Base-by-base conservation (phyloP, 2,329 filamentous ascomycete genomes). In the Ceratocystiopsis brevicomis region DNA sequence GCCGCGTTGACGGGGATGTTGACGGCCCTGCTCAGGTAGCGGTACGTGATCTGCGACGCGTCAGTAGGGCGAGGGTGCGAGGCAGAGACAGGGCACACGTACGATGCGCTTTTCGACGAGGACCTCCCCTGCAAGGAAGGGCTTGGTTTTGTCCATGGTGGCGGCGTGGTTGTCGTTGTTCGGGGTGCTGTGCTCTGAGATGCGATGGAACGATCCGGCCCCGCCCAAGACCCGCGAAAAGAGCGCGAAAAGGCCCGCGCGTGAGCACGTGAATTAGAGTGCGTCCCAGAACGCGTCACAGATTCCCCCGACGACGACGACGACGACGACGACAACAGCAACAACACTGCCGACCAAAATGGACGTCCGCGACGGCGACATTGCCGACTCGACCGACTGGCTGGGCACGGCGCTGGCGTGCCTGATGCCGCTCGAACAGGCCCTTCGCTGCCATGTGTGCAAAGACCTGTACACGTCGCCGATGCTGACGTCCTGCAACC, bases 401-500 rank as follows among this genome's bases (percentile, higher is more conserved):
- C 67, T 86, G 6, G 54, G 65, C 12, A 92, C 84, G 13, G 70
- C 76, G 2, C 65, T 92, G 1, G 62, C 73, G 15, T 64, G 65
- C 14, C 71, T 92, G 44, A 67, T 76, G 40, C 64, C 72, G 14
- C 73, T 98, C 49, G 90, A 98, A 55, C 77, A 81, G 47, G 77
- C 86, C 3, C 68, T 98, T 17, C 83, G 90, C 53, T 98, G 90
- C 61, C 84, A 96, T 60, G 82, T 98, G 47, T 98, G 90, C 73
- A 96, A 96, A 58, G 92, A 98, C 59, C 93, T 96, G 61, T 96
- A 83, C 64, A 76, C 76, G 48, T 93, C 86, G 41, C 90, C 90
- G 0, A 90, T 98, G 73, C 79, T 95, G 49, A 98, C 90, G 1
- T 82, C 83, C 1, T 98, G 90, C 63, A 81, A 76, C 43, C 90